Conservation (phyloP, 805 yeast genomes). For the Metschnikowia kofuensis region DNA sequence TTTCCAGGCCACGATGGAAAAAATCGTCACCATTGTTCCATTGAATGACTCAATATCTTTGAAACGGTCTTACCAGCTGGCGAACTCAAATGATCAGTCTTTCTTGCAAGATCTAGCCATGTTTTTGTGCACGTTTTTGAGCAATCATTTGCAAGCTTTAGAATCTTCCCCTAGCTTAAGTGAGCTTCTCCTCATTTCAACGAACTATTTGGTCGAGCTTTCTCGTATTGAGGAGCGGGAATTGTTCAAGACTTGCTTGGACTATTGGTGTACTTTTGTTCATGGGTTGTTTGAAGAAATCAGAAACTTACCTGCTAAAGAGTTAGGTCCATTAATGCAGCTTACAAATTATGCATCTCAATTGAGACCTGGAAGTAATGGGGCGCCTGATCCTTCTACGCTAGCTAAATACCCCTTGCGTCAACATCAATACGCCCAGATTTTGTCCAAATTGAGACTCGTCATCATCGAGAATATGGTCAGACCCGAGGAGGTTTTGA, state of each 20-base stretch:
- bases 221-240: constrained; percentile 95
- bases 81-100: constrained; percentile 83
- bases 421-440: constrained; percentile 75
- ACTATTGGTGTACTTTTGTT: constrained; percentile 92
- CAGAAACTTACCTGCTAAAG: constrained; percentile 70
- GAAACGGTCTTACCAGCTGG: constrained; percentile 65
- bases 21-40: constrained; percentile 68
- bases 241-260: constrained; percentile 90
- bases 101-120: constrained; percentile 93
- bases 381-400: constrained; percentile 82
- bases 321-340: constrained; percentile 75
- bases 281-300: constrained; percentile 79
- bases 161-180: constrained; percentile 53
- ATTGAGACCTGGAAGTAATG: constrained; percentile 51
- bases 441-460: constrained; percentile 78
- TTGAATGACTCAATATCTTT: constrained; percentile 57
- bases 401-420: constrained; percentile 79
- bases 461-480: constrained; percentile 98
- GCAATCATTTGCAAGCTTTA: constrained; percentile 64
- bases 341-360: constrained; percentile 41
- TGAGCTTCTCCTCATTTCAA: constrained; percentile 66
- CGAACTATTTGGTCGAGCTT: constrained; percentile 75
- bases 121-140: constrained; percentile 81
- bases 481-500: constrained; percentile 94
- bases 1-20: constrained; percentile 73